Evolutionary conservation across 1,284 basidiomycete genomes (phyloP), one percentile per base, ranked within the genome.

Genomic region (Fomes fomentarius): DNA sequence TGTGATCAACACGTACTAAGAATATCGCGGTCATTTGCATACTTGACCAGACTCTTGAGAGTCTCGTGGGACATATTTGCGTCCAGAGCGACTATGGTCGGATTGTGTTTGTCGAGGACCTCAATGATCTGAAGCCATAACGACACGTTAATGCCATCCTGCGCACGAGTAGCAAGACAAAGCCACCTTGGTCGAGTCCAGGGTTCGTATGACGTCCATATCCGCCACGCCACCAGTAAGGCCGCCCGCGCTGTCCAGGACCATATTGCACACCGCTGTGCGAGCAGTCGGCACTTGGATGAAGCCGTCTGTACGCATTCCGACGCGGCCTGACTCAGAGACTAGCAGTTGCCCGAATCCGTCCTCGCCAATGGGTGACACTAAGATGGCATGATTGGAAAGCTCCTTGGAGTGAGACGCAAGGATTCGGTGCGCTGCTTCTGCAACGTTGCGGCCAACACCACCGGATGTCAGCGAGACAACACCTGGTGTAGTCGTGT

Each of bases 361-460:
- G 68, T 96, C 94, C 43, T 78, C 65, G 0, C 86, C 89, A 19
- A 89, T 69, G 7, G 84, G 81, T 10, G 89, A 82, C 2, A 93
- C 70, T 37, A 93, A 73, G 6, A 87, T 60, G 0, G 79, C 76
- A 1, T 64, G 51, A 14, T 61, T 38, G 17, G 76, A 69, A 14
- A 69, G 54, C 11, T 63, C 63, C 22, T 71, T 62, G 22, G 72
- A 69, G 40, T 67, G 68, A 28, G 76, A 72, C 15, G 71, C 66
- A 26, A 86, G 69, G 8, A 88, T 67, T 21, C 89, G 80, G 63
- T 91, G 84, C 2, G 94, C 83, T 1, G 94, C 93, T 68, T 97
- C 93, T 1, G 96, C 93, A 43, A 99, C 85, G 69, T 99, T 99
- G 22, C 96, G 84, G 0, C 84, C 95, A 3, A 99, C 97, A 12